phyloP scores from a whole-genome alignment of 108 stramenopile species.

The Nitzschia sp. region DNA sequence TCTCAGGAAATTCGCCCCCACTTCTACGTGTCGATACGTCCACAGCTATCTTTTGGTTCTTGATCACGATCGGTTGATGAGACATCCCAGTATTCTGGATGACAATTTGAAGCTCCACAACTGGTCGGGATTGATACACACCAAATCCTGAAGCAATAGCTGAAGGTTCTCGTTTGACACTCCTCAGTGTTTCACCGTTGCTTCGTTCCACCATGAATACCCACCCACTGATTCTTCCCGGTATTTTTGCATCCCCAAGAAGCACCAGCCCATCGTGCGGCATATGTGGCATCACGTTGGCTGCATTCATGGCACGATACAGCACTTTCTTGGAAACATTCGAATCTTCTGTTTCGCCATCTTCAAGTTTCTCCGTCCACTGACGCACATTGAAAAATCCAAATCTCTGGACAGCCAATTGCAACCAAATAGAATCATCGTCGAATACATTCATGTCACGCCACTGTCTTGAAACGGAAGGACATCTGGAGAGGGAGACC shows the following conservation, averaged over 20 bases:
- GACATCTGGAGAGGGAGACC: constrained; percentile 46
- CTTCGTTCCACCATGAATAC: constrained; percentile 74
- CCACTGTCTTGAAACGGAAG: constrained; percentile 48
- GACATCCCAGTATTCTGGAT: constrained; percentile 76
- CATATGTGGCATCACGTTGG: constrained; percentile 65
- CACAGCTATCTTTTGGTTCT: constrained; percentile 64
- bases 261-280: constrained; percentile 38
- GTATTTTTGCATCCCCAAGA: constrained; percentile 58
- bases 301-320: constrained; percentile 63
- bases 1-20: constrained; percentile 71
- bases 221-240: constrained; percentile 66
- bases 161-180: constrained; percentile 40
- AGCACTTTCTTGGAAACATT: constrained; percentile 22
- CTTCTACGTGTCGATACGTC: constrained; percentile 82
- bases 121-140: constrained; percentile 43
- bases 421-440: constrained; percentile 54
- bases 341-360: constrained; percentile 39
- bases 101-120: constrained; percentile 74
- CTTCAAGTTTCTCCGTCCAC: constrained; percentile 64
- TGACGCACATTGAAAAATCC: constrained; percentile 64
- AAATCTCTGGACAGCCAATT: constrained; percentile 63
- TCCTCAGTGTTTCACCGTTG: constrained; percentile 84
- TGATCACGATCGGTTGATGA: constrained; percentile 38
- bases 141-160: not conserved
- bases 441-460: constrained; percentile 44